These are phyloP conservation scores for Hyaloperonospora brassicae DNA, from an alignment of 352 stramenopile species.

Conservation along the genomic window DNA sequence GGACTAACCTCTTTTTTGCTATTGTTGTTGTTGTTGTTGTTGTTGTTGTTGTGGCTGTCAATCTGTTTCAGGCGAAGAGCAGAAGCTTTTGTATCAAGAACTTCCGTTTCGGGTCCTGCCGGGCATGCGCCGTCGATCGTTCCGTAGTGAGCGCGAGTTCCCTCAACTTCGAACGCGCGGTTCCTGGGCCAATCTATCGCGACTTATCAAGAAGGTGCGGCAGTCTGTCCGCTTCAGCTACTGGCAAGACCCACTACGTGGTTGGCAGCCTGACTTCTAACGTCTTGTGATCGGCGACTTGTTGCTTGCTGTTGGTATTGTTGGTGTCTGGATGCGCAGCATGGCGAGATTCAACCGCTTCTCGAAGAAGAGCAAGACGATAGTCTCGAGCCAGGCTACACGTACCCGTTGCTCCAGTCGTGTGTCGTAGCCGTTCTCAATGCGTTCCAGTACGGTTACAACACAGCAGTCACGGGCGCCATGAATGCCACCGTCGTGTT, in stretches of 20 bases:
- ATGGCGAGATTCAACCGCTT: slow-evolving; percentile 51
- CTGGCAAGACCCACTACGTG: too few relatives aligned
- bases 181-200: slow-evolving; percentile 46
- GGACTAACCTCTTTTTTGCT: too few relatives aligned
- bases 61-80: slow-evolving; percentile 39
- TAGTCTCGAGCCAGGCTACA: slow-evolving; percentile 46
- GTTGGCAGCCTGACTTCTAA: not conserved
- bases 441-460: slow-evolving; percentile 68
- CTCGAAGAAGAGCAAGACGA: slow-evolving; percentile 34
- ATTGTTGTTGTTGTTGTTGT: too few relatives aligned
- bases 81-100: slow-evolving; percentile 64
- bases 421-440: slow-evolving; percentile 56
- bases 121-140: slow-evolving; percentile 57
- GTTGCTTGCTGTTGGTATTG: not conserved
- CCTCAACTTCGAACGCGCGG: slow-evolving; percentile 43
- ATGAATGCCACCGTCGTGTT: slow-evolving; percentile 48
- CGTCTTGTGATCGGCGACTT: not conserved
- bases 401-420: slow-evolving; percentile 45
- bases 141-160: slow-evolving; percentile 53
- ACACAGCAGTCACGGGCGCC: slow-evolving; percentile 56
- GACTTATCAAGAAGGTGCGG: slow-evolving; percentile 31
- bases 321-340: slow-evolving; percentile 9
- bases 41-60: too few relatives aligned
- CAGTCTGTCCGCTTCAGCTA: not conserved
- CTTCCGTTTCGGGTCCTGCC: slow-evolving; percentile 52